A percentile compares a stretch with the other conserved stretches of the same genome.
Conservation (phyloP, 306 rosid species). For the Aeschynomene evenia region DNA sequence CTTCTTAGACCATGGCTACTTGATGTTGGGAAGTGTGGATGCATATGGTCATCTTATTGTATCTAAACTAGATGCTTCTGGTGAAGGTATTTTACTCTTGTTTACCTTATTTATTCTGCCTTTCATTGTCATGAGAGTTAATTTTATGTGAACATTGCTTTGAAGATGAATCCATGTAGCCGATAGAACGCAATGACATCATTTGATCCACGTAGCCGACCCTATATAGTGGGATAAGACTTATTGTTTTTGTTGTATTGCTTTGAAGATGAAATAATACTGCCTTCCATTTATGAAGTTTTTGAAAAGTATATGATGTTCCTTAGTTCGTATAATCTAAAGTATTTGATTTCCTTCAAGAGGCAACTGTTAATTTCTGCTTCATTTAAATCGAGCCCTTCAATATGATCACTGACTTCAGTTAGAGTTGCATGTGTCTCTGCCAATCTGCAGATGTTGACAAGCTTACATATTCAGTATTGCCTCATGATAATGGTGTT, state of each 20-base stretch:
- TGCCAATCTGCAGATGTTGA: constrained; percentile 58
- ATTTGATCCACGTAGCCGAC: no score
- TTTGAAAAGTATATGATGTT: neutral
- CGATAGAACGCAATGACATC: no score
- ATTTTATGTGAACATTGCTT: constrained; percentile 6
- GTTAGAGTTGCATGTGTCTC: constrained; percentile 23
- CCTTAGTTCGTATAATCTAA: neutral
- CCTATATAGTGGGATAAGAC: no score
- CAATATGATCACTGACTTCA: constrained; percentile 28
- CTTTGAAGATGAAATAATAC: neutral
- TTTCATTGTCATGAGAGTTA: constrained; percentile 4
- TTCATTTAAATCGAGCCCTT: constrained; percentile 12
- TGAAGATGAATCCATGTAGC: neutral
- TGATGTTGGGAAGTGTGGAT: constrained; percentile 86
- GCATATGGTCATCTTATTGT: constrained; percentile 85
- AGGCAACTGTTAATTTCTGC: neutral
- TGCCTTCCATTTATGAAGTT: neutral
- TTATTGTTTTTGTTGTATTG: no score
- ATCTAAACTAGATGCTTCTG: constrained; percentile 66
- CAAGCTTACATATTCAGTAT: constrained; percentile 70
- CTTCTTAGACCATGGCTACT: constrained; percentile 57
- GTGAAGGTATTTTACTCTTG: constrained; percentile 51
- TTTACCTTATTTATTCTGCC: constrained; percentile 13
- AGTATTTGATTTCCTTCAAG: neutral
- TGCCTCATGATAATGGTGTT: constrained; percentile 69